Evolutionary conservation across 2,329 filamentous ascomycete species (phyloP).

Genomic region (Pseudomassariella vexata): DNA sequence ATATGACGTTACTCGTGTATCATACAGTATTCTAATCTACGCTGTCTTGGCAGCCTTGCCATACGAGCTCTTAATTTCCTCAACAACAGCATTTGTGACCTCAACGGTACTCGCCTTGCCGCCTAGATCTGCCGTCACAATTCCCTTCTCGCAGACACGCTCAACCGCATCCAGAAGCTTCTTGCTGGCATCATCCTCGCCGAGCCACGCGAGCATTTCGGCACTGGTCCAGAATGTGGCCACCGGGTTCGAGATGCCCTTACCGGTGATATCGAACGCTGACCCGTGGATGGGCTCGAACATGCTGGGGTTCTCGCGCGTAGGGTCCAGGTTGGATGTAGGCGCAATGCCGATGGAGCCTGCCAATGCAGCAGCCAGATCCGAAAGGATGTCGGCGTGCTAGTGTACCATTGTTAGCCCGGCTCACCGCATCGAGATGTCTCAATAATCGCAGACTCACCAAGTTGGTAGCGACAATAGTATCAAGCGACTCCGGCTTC

Average conservation of each 20-base stretch:
- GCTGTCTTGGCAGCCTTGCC: slow-evolving; percentile 4
- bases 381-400: slow-evolving; percentile 60
- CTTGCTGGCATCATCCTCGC: slow-evolving; percentile 43
- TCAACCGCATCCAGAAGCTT: slow-evolving; percentile 47
- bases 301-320: slow-evolving; percentile 47
- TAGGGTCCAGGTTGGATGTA: slow-evolving; percentile 62
- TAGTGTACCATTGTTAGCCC: slow-evolving; percentile 3
- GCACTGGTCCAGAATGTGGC: slow-evolving; percentile 54
- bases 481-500: slow-evolving; percentile 53
- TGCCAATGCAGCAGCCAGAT: slow-evolving; percentile 63
- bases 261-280: slow-evolving; percentile 53
- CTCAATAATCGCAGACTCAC: slow-evolving; percentile 11
- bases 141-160: slow-evolving; percentile 42
- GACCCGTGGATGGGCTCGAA: slow-evolving; percentile 58
- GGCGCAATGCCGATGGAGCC: slow-evolving; percentile 69
- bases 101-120: slow-evolving; percentile 33
- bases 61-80: slow-evolving; percentile 12
- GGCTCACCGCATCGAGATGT: slow-evolving; percentile 10
- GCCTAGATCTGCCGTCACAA: slow-evolving; percentile 49
- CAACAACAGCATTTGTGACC: slow-evolving; percentile 27
- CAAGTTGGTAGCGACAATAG: slow-evolving; percentile 58
- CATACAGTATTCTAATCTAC: no score
- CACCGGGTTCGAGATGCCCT: slow-evolving; percentile 51
- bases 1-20: no score
- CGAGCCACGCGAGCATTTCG: slow-evolving; percentile 54